Conservation (phyloP, 495 filamentous ascomycete genomes). For the Penicillium diatomitis region DNA sequence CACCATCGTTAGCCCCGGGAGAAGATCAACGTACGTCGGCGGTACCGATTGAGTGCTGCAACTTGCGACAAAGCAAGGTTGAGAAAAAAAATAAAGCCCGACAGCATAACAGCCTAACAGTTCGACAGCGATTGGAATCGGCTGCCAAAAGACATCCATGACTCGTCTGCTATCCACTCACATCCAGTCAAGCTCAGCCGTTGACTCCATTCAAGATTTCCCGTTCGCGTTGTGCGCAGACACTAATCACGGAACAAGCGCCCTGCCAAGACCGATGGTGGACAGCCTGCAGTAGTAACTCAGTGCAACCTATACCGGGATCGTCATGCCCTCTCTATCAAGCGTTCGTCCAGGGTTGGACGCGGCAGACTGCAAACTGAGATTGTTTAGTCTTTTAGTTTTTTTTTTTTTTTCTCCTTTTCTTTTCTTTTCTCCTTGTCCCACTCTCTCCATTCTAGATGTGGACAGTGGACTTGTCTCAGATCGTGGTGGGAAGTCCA, state of each 20-base stretch:
- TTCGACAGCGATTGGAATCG: too few species aligned
- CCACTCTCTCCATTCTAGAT: too few species aligned
- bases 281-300: slow-evolving; percentile 14
- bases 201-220: neutral
- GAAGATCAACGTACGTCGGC: too few species aligned
- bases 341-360: slow-evolving; percentile 19
- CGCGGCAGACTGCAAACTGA: slow-evolving; percentile 7
- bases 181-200: neutral
- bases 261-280: slow-evolving; percentile 29
- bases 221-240: slow-evolving; percentile 2
- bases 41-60: too few species aligned
- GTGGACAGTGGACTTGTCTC: too few species aligned
- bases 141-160: too few species aligned
- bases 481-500: too few species aligned
- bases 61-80: too few species aligned
- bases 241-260: slow-evolving; percentile 26
- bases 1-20: too few species aligned
- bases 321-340: slow-evolving; percentile 13
- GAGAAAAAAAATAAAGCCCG: too few species aligned
- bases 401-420: slow-evolving; percentile 4
- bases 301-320: slow-evolving; percentile 10
- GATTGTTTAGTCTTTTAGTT: too few species aligned
- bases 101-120: too few species aligned
- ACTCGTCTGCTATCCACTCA: neutral
- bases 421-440: neutral